Evolutionary conservation across 2,329 filamentous ascomycete species (phyloP).

Genomic region (Verticillium klebahnii): DNA sequence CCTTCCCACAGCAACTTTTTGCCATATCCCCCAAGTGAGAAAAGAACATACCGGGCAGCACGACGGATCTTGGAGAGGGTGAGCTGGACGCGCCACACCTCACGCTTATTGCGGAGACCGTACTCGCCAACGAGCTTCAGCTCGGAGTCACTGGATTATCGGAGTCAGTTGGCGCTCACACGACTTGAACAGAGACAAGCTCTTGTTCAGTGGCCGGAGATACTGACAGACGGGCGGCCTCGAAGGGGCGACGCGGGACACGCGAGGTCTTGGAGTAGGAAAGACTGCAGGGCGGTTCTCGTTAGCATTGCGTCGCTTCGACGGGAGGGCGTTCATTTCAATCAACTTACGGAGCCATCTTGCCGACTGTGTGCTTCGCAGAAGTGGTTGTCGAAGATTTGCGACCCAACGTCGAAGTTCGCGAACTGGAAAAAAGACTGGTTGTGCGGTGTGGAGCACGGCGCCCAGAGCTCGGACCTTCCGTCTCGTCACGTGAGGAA

Average conservation of each 20-base stretch:
- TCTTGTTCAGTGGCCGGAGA: conserved; percentile 93
- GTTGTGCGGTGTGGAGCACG: neutral
- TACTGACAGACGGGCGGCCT: conserved; percentile 99
- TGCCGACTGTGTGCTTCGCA: conserved; percentile 19
- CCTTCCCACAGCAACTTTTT: neutral
- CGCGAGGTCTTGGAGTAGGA: conserved; percentile 99
- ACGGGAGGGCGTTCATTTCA: neutral
- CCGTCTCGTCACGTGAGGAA: neutral
- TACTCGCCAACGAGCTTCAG: conserved; percentile 99
- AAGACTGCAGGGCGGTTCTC: conserved; percentile 30
- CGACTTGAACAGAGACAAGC: conserved; percentile 98
- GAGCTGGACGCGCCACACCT: conserved; percentile 99
- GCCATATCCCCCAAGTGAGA: neutral
- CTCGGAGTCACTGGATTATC: conserved; percentile 82
- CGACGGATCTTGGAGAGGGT: conserved; percentile 99
- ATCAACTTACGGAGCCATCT: conserved; percentile 38
- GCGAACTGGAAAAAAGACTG: conserved; percentile 5
- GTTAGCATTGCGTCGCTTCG: conserved; percentile 10
- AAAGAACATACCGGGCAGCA: conserved; percentile 82
- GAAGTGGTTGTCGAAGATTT: neutral
- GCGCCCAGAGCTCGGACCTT: neutral
- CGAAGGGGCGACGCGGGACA: conserved; percentile 96
- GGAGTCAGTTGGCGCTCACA: conserved; percentile 68
- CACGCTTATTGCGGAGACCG: conserved; percentile 99
- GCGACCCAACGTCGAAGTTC: neutral